phyloP scores from a whole-genome alignment of 345 rosid genomes.

The Lumnitzera racemosa region DNA sequence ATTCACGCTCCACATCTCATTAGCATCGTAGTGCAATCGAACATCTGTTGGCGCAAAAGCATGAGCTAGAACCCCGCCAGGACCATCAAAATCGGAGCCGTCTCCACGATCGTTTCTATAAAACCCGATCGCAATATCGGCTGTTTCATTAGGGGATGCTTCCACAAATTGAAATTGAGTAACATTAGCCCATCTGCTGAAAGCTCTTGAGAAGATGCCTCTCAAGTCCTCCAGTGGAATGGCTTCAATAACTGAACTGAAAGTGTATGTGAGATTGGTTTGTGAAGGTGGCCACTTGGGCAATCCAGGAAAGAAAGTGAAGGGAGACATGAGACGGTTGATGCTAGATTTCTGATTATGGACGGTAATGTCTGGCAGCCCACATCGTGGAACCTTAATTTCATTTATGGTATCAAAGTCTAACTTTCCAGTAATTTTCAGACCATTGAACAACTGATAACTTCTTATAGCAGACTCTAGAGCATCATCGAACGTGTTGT shows the following conservation, averaged over 20 bases:
- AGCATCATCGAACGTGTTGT: background rate
- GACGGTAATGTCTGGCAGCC: slow-evolving; percentile 6
- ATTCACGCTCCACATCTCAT: slow-evolving; percentile 14
- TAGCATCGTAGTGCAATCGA: slow-evolving; percentile 18
- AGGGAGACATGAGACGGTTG: background rate
- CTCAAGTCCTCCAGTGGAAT: slow-evolving; percentile 1
- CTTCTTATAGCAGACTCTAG: slow-evolving; percentile 9
- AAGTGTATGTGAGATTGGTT: slow-evolving; percentile 1
- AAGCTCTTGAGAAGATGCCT: slow-evolving; percentile 13
- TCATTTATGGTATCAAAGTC: slow-evolving; percentile 1
- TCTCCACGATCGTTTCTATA: slow-evolving; percentile 13
- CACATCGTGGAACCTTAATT: slow-evolving; percentile 5
- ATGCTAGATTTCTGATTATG: background rate
- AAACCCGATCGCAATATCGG: slow-evolving; percentile 15
- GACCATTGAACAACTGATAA: slow-evolving; percentile 9
- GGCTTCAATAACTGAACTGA: slow-evolving; percentile 5
- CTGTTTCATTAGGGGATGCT: background rate
- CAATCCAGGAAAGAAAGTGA: background rate
- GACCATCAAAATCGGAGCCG: slow-evolving; percentile 12
- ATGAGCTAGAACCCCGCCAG: slow-evolving; percentile 12
- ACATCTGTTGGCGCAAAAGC: slow-evolving; percentile 6
- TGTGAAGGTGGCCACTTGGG: slow-evolving; percentile 4
- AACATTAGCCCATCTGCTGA: slow-evolving; percentile 16
- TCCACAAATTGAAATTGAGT: slow-evolving; percentile 16
- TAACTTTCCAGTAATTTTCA: slow-evolving; percentile 10